These are phyloP conservation scores for Vanderwaltozyma verrucispora DNA, from an alignment of 805 yeast species.

Conservation along the genomic window DNA sequence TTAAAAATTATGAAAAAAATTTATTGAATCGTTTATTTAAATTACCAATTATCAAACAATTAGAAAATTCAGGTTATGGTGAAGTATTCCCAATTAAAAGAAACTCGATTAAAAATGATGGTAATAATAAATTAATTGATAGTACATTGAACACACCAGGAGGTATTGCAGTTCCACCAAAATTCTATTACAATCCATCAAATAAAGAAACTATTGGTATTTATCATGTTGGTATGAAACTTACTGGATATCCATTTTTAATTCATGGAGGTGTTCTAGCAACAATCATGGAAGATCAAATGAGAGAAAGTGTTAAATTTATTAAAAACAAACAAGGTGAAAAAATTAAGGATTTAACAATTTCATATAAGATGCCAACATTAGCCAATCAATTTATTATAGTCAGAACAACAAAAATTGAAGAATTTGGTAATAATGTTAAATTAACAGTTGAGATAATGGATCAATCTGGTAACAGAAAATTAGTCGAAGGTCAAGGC, in stretches of 20 bases:
- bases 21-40: constrained; percentile 39
- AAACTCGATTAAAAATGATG: constrained; percentile 28
- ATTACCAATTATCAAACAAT: constrained; percentile 41
- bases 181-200: constrained; percentile 47
- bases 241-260: constrained; percentile 81
- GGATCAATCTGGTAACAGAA: constrained; percentile 39
- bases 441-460: constrained; percentile 38
- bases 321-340: constrained; percentile 22
- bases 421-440: constrained; percentile 26
- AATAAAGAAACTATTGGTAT: constrained; percentile 54
- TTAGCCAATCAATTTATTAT: constrained; percentile 68
- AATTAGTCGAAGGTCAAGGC: constrained; percentile 50
- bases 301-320: constrained; percentile 43
- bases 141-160: constrained; percentile 60
- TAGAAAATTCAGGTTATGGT: constrained; percentile 32
- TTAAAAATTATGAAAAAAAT: constrained; percentile 19
- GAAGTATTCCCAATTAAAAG: constrained; percentile 28
- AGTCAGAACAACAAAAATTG: constrained; percentile 40
- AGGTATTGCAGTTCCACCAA: constrained; percentile 66
- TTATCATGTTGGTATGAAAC: constrained; percentile 63
- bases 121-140: constrained; percentile 29
- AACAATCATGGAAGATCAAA: constrained; percentile 66
- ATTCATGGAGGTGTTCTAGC: constrained; percentile 87
- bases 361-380: constrained; percentile 59
- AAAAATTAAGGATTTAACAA: constrained; percentile 31